Base-by-base conservation (phyloP, 2,329 filamentous ascomycete genomes). In the Xylaria arbuscula region DNA sequence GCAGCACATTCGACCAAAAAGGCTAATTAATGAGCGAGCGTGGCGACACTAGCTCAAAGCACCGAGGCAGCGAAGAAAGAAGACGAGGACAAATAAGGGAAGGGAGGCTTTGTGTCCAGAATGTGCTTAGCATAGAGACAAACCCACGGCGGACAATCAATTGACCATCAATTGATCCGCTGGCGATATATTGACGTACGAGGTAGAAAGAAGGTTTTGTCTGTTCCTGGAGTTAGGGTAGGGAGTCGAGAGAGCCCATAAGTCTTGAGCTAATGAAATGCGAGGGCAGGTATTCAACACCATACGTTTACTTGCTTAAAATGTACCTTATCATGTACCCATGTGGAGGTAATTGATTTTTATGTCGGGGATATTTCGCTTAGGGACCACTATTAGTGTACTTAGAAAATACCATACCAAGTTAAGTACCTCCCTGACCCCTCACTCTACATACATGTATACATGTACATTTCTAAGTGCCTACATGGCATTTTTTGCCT, bases 111-210 rank as follows among this genome's bases (percentile, higher is more conserved):
- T 55, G 28, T 28, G 28, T 28, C 28, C 5, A 28, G 28, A 5
- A 28, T 28, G 28, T 28, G 5, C 10, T 47, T 24, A 42, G 50
- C 32, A 48, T 15, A 47, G 34, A 53, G n/a, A 40, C 13, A 62
- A 42, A 28, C 28, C 42, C 32, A 62, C 58, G 32, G 15, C 54
- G 48, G 40, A 57, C 57, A 61, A 66, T 62, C 54, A 63, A 62
- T 66, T 66, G 67, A 55, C 51, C 54, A 66, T 62, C 54, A 63
- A 62, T 66, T 66, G 67, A 55, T 56, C 54, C 42, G 38, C 15
- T 50, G n/a, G 48, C 36, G 38, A 11, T 38, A 22, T 47, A 15
- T 36, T 15, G 38, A 32, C 32, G 4, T 17, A 32, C n/a, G 47
- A 22, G n/a, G 17, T 51, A 7, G 13, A 51, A 28, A 51, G 28